Evolutionary conservation across 352 stramenopile species (phyloP), one percentile per base, ranked within the genome.

Genomic region (Phytopythium cucurbitacearum): DNA sequence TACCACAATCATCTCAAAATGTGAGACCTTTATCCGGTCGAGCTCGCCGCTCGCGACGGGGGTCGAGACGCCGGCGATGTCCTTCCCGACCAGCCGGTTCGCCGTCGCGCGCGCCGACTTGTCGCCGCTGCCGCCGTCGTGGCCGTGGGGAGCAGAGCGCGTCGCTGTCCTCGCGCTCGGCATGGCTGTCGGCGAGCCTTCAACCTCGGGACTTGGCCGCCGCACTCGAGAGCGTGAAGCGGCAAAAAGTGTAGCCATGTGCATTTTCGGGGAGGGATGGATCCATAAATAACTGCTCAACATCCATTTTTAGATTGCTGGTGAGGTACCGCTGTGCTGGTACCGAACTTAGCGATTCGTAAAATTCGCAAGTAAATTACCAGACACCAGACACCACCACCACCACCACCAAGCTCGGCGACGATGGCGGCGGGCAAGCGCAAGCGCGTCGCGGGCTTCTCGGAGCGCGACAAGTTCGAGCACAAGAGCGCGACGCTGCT

Each of bases 401-500:
- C 13, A 43, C 12, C 33, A 10, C 42, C 42, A 47, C 33, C 5
- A 13, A n/a, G 37, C 3, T 10, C 5, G 13, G 7, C 37, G 13
- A 45, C 6, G 8, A 59, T 61, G 43, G 70, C 65, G 69, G 43
- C 56, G 7, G 45, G 40, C 51, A 87, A 85, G 69, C 68, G 76
- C 48, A 82, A 84, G 63, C 72, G 74, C 40, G 58, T 52, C 51
- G 65, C 62, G 21, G 46, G 57, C 50, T 82, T 81, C 67, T 77
- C 64, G 40, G 67, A 71, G 62, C 73, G 81, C 46, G 80, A 91
- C 45, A 78, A 76, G 50, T 76, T 88, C 43, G 66, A 74, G 57
- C 80, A 91, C 69, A 87, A 91, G 69, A 87, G 76, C 58, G 67
- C 62, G 45, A 65, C 69, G 51, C 52, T 88, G 48, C 64, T 91